phyloP scores from a whole-genome alignment of 495 filamentous ascomycete genomes.

The Immersiella caudata region DNA sequence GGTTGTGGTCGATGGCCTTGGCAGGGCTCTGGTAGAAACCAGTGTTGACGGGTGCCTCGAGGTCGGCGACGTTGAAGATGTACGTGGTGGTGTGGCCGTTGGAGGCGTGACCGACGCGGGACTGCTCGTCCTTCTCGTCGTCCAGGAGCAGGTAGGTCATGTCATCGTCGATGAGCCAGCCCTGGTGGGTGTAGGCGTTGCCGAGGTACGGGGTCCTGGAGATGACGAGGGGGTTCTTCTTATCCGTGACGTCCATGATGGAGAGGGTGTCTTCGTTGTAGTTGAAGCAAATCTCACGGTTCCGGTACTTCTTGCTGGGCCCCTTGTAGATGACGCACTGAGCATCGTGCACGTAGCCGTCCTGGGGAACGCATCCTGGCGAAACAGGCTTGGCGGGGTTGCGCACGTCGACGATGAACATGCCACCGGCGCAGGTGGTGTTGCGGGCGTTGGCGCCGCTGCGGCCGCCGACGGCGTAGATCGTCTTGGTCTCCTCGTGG shows the following conservation, averaged over 20 bases:
- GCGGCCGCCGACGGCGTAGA: slow-evolving; percentile 53
- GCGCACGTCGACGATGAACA: slow-evolving; percentile 59
- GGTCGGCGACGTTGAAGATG: slow-evolving; percentile 60
- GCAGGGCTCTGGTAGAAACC: slow-evolving; percentile 55
- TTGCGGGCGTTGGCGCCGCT: slow-evolving; percentile 51
- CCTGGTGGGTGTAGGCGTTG: slow-evolving; percentile 63
- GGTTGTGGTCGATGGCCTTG: slow-evolving; percentile 63
- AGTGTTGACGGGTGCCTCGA: slow-evolving; percentile 55
- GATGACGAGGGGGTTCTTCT: slow-evolving; percentile 50
- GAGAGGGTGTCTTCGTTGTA: slow-evolving; percentile 58
- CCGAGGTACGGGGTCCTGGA: slow-evolving; percentile 61
- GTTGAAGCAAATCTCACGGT: slow-evolving; percentile 62
- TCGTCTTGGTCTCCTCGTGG: slow-evolving; percentile 49
- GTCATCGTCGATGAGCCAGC: slow-evolving; percentile 58
- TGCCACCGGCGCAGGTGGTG: slow-evolving; percentile 50
- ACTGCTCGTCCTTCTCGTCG: slow-evolving; percentile 62
- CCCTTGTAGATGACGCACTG: slow-evolving; percentile 63
- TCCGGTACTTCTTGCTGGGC: slow-evolving; percentile 55
- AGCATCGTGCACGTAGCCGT: slow-evolving; percentile 65
- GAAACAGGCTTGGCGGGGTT: slow-evolving; percentile 52
- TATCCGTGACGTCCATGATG: slow-evolving; percentile 59
- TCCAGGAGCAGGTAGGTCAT: slow-evolving; percentile 59
- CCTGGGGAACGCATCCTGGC: slow-evolving; percentile 54
- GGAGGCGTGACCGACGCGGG: slow-evolving; percentile 47
- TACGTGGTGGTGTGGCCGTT: slow-evolving; percentile 54